Conservation (phyloP, 164 flowering plant species). For the Tetrastigma voinierianum region DNA sequence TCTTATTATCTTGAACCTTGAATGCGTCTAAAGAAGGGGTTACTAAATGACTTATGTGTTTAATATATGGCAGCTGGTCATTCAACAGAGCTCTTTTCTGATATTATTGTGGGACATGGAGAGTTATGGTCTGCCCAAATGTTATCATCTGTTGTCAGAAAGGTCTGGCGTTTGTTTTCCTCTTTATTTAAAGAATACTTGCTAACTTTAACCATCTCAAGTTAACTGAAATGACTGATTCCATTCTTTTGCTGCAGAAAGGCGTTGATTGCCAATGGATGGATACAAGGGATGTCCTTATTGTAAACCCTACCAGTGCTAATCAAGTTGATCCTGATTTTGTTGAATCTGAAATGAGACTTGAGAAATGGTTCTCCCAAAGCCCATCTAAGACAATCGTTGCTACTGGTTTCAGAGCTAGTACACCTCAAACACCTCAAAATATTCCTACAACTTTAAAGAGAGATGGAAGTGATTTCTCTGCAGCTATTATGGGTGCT, state of each 20-base stretch:
- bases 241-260: constrained; percentile 38
- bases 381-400: constrained; percentile 68
- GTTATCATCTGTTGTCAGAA: constrained; percentile 60
- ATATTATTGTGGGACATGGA: constrained; percentile 95
- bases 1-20: background rate
- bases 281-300: constrained; percentile 95
- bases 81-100: constrained; percentile 92
- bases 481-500: constrained; percentile 98
- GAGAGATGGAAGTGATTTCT: constrained; percentile 98
- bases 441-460: constrained; percentile 95
- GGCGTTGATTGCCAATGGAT: constrained; percentile 82
- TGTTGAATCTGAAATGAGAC: constrained; percentile 67
- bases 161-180: constrained; percentile 41
- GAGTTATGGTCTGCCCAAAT: constrained; percentile 97
- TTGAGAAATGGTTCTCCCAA: constrained; percentile 74
- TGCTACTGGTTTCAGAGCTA: constrained; percentile 95
- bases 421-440: constrained; percentile 79
- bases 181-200: background rate
- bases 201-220: constrained; percentile 3
- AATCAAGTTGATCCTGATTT: constrained; percentile 96
- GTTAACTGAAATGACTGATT: background rate
- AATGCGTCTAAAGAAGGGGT: background rate
- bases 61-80: constrained; percentile 80
- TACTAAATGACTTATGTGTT: constrained; percentile 1
- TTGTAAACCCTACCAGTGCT: constrained; percentile 81